Percentiles rank a stretch among this genome's conserved stretches.
phyloP scores from a whole-genome alignment of 2,329 filamentous ascomycete genomes.

The Penicillium carneum region DNA sequence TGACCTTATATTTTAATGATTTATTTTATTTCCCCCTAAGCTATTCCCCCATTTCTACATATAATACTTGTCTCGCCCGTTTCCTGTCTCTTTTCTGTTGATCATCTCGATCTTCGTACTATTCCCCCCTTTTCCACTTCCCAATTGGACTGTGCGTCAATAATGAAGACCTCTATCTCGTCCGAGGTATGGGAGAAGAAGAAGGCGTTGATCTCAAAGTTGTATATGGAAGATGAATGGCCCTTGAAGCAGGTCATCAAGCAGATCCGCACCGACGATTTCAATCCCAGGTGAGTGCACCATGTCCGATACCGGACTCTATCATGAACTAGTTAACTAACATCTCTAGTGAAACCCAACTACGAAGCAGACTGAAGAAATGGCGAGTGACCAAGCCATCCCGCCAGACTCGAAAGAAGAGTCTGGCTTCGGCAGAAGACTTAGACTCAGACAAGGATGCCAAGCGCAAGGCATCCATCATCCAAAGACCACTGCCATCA shows the following conservation, averaged over 20 bases:
- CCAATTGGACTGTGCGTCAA: conserved; percentile 18
- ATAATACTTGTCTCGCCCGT: conserved; percentile 17
- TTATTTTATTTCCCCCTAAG: neutral
- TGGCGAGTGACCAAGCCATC: conserved; percentile 56
- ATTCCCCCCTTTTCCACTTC: conserved; percentile 5
- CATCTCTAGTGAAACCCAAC: conserved; percentile 51
- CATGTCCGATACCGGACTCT: neutral
- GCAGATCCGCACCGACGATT: conserved; percentile 52
- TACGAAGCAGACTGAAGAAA: conserved; percentile 55
- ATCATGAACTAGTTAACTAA: neutral
- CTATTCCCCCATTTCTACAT: neutral
- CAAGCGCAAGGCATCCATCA: conserved; percentile 15
- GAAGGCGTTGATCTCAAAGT: conserved; percentile 49
- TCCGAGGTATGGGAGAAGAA: conserved; percentile 56
- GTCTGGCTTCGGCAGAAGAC: conserved; percentile 37
- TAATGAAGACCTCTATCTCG: conserved; percentile 54
- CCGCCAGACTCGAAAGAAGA: conserved; percentile 52
- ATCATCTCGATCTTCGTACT: conserved; percentile 21
- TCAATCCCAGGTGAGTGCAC: conserved; percentile 51
- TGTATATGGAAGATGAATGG: conserved; percentile 56
- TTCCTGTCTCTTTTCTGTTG: conserved; percentile 18
- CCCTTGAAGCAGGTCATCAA: conserved; percentile 56
- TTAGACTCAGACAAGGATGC: conserved; percentile 29
- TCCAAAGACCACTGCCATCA: conserved; percentile 19
- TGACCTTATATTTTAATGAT: neutral